A percentile compares a stretch with the other conserved stretches of the same genome.
Evolutionary conservation across 148 eudicot genomes (phyloP).

Genomic region (Persicaria maculosa): DNA sequence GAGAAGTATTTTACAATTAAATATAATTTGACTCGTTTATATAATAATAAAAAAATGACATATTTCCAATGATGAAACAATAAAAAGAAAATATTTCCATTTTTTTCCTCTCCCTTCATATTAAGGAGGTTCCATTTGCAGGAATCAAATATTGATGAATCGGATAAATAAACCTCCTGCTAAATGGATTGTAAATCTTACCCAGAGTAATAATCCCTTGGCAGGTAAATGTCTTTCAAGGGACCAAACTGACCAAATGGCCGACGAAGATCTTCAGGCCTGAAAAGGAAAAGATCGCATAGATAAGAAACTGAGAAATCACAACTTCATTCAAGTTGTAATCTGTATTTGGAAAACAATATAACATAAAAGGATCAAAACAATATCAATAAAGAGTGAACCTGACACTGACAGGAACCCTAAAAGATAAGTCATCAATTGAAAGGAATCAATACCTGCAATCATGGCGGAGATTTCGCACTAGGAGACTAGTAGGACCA

Average conservation of each 20-base stretch:
- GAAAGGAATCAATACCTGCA: constrained; percentile 46
- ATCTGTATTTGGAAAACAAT: not conserved
- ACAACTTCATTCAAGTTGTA: not conserved
- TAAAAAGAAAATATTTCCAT: not conserved
- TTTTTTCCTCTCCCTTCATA: not conserved
- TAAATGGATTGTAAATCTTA: not conserved
- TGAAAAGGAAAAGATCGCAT: constrained; percentile 1
- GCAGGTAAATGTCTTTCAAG: constrained; percentile 10
- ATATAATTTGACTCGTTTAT: too few species aligned
- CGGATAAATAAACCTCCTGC: too few species aligned
- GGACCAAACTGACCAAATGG: constrained; percentile 14
- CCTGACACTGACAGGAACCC: not conserved
- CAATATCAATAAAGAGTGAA: not conserved
- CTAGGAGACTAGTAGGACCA: constrained; percentile 80
- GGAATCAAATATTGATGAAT: not conserved
- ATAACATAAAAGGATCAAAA: not conserved
- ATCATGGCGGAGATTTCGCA: constrained; percentile 92
- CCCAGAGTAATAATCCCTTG: constrained; percentile 14
- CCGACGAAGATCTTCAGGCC: constrained; percentile 12
- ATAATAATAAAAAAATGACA: too few species aligned
- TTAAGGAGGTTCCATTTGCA: not conserved
- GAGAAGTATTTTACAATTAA: too few species aligned
- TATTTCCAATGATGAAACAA: too few species aligned
- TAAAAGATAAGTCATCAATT: not conserved
- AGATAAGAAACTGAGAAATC: not conserved